A percentile compares a stretch with the other conserved stretches of the same genome.
Evolutionary conservation across 1,284 basidiomycete species (phyloP).

Genomic region (Puccinia polysora): DNA sequence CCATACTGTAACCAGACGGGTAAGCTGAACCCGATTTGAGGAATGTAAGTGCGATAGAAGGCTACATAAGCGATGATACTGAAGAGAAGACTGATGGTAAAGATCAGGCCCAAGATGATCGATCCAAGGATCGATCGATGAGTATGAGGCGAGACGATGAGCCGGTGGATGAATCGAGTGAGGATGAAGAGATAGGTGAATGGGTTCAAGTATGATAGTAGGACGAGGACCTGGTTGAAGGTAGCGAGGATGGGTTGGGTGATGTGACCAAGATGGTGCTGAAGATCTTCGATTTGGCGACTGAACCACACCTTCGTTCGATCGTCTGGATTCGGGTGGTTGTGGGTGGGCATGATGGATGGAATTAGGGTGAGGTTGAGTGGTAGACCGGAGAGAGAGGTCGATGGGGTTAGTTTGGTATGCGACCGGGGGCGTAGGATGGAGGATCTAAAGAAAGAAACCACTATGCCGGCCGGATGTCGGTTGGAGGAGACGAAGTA

Average conservation of each 20-base stretch:
- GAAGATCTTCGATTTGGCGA: slow-evolving; percentile 20
- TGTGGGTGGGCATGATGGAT: slow-evolving; percentile 4
- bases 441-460: too few species aligned
- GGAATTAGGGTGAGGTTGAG: too few species aligned
- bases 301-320: slow-evolving; percentile 12
- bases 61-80: slow-evolving; percentile 33
- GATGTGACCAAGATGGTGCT: slow-evolving; percentile 3
- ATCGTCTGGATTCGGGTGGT: neutral
- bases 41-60: slow-evolving; percentile 32
- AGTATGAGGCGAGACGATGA: slow-evolving; percentile 31
- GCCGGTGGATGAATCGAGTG: slow-evolving; percentile 8
- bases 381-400: neutral
- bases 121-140: slow-evolving; percentile 39
- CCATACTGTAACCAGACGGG: slow-evolving; percentile 42
- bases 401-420: neutral
- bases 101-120: slow-evolving; percentile 22
- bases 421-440: too few species aligned
- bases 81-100: slow-evolving; percentile 25
- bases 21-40: slow-evolving; percentile 27
- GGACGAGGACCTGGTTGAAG: neutral
- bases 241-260: neutral
- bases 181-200: slow-evolving; percentile 6
- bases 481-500: too few species aligned
- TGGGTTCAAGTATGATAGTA: slow-evolving; percentile 20
- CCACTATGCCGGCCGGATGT: too few species aligned